These are phyloP conservation scores for Diospyros kaki DNA, from an alignment of 148 eudicot genomes.

Conservation along the genomic window DNA sequence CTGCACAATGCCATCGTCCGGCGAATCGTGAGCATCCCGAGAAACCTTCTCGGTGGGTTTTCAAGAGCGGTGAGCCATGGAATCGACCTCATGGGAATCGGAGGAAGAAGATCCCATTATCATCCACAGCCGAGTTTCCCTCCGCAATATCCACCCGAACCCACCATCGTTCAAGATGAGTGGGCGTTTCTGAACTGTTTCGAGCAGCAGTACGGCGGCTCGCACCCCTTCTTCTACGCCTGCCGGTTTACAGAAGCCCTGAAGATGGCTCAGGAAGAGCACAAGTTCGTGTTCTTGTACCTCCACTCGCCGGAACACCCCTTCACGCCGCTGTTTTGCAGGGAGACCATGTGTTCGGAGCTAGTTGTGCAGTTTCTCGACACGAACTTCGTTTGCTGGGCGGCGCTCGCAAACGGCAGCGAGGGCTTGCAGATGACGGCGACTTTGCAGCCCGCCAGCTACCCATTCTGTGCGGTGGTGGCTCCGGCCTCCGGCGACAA, in stretches of 20 bases:
- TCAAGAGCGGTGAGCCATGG: constrained; percentile 68
- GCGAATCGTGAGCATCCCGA: constrained; percentile 68
- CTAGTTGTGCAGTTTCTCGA: constrained; percentile 72
- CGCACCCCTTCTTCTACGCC: constrained; percentile 86
- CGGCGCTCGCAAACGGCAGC: constrained; percentile 49
- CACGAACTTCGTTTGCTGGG: constrained; percentile 89
- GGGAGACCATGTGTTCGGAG: constrained; percentile 70
- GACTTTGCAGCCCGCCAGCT: constrained; percentile 48
- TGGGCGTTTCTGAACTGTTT: constrained; percentile 65
- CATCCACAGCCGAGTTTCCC: constrained; percentile 27
- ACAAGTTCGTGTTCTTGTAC: constrained; percentile 71
- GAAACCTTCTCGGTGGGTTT: constrained; percentile 58
- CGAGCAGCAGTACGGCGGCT: constrained; percentile 60
- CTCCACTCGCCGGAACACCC: constrained; percentile 80
- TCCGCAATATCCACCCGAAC: constrained; percentile 18
- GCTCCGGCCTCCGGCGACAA: constrained; percentile 67
- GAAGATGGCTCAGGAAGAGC: constrained; percentile 63
- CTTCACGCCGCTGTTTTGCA: constrained; percentile 56
- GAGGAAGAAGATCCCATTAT: constrained; percentile 36
- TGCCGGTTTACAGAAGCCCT: constrained; percentile 65
- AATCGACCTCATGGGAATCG: constrained; percentile 39
- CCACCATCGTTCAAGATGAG: constrained; percentile 34
- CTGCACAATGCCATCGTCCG: constrained; percentile 34
- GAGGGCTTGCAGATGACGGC: constrained; percentile 66
- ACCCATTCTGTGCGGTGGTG: constrained; percentile 84